Base-by-base conservation (phyloP, 1,139 yeast species). In the Sugiyamaella novakii region DNA sequence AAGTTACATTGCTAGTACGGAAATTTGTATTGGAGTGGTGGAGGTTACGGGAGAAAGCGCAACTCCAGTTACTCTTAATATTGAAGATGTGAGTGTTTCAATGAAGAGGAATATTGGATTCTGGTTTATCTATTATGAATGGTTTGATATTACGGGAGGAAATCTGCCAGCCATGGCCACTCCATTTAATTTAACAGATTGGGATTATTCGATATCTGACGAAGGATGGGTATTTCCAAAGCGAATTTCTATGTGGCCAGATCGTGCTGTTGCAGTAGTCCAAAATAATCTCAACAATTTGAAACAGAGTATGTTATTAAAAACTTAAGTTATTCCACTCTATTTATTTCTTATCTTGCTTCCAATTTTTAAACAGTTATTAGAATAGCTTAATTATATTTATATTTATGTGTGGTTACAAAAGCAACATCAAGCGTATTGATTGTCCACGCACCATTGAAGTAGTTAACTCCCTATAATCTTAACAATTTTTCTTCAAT, bases 71-170 rank as follows among this genome's bases (percentile, higher is more conserved):
- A 24, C 37, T 17, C 30, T 41, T 19, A 33, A 24, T 14, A 41
- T 41, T 14, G 44, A 41, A 19, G 44, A 41, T 21, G 44, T 41
- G 8, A 41, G 44, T 22, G 44, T 41, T 2, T 41, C 44, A 10
- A 41, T 41, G 44, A 41, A 41, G 17, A 30, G 44, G 22, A 41
- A 41, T 22, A 41, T 41, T 24, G 44, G 44, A 12, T 41, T 41
- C 30, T 41, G 44, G 44, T 41, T 41, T 30, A 5, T 41, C 3
- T 41, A 30, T 12, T 41, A 41, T 22, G 44, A 41, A 31, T 41
- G 44, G 44, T 41, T 41, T n/a, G 44, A 41, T 22, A 18, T 41
- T 14, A 37, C 30, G 15, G 17, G 34, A 10, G 44, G 44, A 8
- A 33, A 14, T 21, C 31, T 31, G 18, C 37, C 37, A 11, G 31